Evolutionary conservation across 805 yeast genomes (phyloP), one percentile per base, ranked within the genome.

Genomic region (Yarrowia yakushimensis): DNA sequence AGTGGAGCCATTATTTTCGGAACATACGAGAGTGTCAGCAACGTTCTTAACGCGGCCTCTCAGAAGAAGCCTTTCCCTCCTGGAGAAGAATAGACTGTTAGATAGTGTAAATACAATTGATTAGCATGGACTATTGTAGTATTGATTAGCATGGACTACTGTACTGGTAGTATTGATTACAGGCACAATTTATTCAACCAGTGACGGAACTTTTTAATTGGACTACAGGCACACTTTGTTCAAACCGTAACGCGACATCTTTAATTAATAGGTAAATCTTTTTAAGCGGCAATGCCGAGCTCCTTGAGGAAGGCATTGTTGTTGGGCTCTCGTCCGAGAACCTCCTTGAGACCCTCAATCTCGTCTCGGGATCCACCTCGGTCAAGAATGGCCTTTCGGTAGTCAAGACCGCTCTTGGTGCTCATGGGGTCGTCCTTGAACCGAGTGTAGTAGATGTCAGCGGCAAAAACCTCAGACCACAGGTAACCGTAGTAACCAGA

Each of bases 401-500:
- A 90, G 64, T 79, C 77, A 31, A 82, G 73, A 57, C 96, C 97
- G 60, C 75, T 78, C n/a, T 72, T 71, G 22, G 82, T 77, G 70
- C 84, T 82, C 81, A 87, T 79, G 46, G 96, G 94, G 71, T 87
- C 83, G 1, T 74, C 68, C 63, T 82, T 81, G 78, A 90, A 90
- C 69, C 82, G 81, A 5, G 88, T 75, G 72, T 87, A 84, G 76
- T 82, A 90, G 71, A 90, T 87, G 72, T 90, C 96, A 9, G 89
- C 82, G 1, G 96, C 94, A 77, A 85, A 90, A 13, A 88, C 96
- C 69, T 85, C 85, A 2, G 96, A 87, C 85, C 90, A 90, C 76
- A 89, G 74, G 73, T 90, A 90, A 1, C 96, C 96, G 69, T 90
- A 90, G 74, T 90, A 90, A 5, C 92, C 91, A n/a, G 92, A 85